A percentile compares a stretch with the other conserved stretches of the same genome.
Conservation (phyloP, 768 basidiomycete genomes). For the Pleurotus djamor region DNA sequence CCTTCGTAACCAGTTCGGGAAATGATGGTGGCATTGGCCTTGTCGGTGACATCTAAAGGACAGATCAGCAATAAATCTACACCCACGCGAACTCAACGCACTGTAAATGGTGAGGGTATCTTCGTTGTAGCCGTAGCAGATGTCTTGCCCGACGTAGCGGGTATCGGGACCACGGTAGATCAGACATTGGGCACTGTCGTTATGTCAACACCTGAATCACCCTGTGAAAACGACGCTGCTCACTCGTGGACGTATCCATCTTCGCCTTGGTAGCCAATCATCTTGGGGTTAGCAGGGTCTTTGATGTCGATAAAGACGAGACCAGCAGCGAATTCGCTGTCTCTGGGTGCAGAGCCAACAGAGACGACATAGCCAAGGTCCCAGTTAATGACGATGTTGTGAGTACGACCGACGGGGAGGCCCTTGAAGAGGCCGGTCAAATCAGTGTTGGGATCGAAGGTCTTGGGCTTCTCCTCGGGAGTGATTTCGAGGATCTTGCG, state of each 20-base stretch:
- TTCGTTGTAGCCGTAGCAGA: constrained; percentile 30
- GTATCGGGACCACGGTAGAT: constrained; percentile 25
- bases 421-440: constrained; percentile 16
- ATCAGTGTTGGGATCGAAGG: constrained; percentile 11
- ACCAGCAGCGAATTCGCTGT: constrained; percentile 15
- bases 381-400: constrained; percentile 23
- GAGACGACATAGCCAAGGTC: constrained; percentile 18
- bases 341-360: constrained; percentile 22
- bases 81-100: neutral
- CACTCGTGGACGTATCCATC: constrained; percentile 27
- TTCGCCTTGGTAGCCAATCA: constrained; percentile 17
- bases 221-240: neutral
- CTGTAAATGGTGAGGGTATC: constrained; percentile 26
- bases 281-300: constrained; percentile 20
- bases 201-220: neutral
- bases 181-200: constrained; percentile 22
- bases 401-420: constrained; percentile 22
- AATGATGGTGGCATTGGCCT: constrained; percentile 18
- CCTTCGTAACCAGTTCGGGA: constrained; percentile 25
- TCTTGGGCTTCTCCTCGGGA: constrained; percentile 14
- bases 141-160: constrained; percentile 21
- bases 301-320: constrained; percentile 26
- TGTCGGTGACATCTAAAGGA: constrained; percentile 17
- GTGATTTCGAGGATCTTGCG: constrained; percentile 17
- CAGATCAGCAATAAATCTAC: neutral